These are phyloP conservation scores for Aureobasidium zeae DNA, from an alignment of 2,329 filamentous ascomycete genomes.

Conservation along the genomic window DNA sequence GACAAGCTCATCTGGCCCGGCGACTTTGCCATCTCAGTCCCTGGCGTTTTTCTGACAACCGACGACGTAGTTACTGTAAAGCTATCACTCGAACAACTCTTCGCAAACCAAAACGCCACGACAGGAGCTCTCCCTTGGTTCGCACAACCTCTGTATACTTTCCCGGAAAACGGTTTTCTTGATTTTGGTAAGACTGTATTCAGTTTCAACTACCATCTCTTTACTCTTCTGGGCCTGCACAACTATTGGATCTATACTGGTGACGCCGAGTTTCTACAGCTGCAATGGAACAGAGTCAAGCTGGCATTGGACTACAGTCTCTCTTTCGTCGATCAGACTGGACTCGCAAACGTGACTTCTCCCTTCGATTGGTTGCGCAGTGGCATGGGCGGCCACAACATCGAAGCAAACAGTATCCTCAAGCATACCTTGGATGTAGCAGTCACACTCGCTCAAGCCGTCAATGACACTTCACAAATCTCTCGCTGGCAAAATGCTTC, in stretches of 20 bases:
- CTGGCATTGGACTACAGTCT: constrained; percentile 35
- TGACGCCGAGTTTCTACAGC: constrained; percentile 32
- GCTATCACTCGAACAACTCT: constrained; percentile 24
- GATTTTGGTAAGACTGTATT: constrained; percentile 30
- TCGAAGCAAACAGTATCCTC: constrained; percentile 39
- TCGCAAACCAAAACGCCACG: constrained; percentile 22
- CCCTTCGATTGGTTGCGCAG: constrained; percentile 40
- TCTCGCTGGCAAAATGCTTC: constrained; percentile 35
- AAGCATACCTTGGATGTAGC: constrained; percentile 46
- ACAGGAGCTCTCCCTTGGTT: constrained; percentile 31
- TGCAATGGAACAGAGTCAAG: constrained; percentile 38
- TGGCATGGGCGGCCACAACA: constrained; percentile 44
- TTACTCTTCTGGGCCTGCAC: constrained; percentile 38
- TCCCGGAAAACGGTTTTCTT: constrained; percentile 37
- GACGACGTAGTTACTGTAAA: constrained; percentile 29
- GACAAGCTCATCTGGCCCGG: constrained; percentile 54
- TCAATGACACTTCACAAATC: constrained; percentile 35
- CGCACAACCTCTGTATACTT: constrained; percentile 26
- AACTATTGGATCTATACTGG: constrained; percentile 35
- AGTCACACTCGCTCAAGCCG: constrained; percentile 41
- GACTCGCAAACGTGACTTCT: constrained; percentile 39
- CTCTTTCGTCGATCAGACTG: constrained; percentile 32
- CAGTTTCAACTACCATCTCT: constrained; percentile 49
- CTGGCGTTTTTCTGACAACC: constrained; percentile 46
- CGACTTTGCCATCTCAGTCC: constrained; percentile 50